phyloP scores from a whole-genome alignment of 306 rosid species.

The Psophocarpus tetragonolobus region DNA sequence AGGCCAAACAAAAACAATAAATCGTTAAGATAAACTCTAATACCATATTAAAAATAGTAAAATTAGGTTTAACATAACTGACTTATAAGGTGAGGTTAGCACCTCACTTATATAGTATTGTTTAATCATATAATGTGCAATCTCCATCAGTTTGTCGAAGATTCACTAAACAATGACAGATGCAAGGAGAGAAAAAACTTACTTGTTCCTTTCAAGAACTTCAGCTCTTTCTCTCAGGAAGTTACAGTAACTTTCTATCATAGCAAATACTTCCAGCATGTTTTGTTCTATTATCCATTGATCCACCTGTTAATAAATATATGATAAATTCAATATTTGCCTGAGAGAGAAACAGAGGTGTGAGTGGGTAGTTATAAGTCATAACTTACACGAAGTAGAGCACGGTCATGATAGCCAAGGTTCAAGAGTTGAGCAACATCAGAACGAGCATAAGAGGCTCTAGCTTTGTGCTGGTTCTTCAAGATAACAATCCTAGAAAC shows the following conservation, averaged over 20 bases:
- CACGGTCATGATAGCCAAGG: constrained; percentile 57
- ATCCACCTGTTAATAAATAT: constrained; percentile 49
- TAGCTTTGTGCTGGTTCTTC: constrained; percentile 52
- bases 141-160: no score
- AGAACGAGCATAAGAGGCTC: constrained; percentile 51
- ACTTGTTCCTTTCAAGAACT: constrained; percentile 50
- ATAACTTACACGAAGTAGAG: constrained; percentile 47
- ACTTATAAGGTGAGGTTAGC: no score
- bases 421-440: constrained; percentile 61
- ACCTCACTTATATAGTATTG: no score
- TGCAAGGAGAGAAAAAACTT: not conserved
- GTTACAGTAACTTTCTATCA: constrained; percentile 56
- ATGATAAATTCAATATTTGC: not conserved
- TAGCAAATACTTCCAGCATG: constrained; percentile 52
- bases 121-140: no score
- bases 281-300: no score
- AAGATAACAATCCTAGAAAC: constrained; percentile 59
- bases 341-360: not conserved
- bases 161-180: not conserved
- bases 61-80: no score
- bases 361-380: not conserved
- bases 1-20: no score
- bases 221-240: constrained; percentile 46
- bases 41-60: no score
- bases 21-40: no score